Evolutionary conservation across 805 yeast species (phyloP).

Genomic region (Lipomyces kockii): DNA sequence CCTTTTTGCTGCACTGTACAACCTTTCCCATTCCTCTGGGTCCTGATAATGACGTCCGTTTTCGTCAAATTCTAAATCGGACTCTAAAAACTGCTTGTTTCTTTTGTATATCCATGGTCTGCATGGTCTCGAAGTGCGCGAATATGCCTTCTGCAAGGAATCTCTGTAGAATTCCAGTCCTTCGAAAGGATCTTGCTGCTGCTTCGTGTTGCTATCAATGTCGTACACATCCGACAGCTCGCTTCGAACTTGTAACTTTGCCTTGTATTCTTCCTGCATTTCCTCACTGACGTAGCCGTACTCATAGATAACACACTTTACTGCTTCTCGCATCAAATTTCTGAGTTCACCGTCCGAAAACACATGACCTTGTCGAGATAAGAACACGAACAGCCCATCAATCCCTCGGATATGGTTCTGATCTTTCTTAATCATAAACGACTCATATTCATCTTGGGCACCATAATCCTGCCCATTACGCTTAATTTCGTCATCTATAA

Average conservation of each 20-base stretch:
- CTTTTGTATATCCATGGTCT: not conserved
- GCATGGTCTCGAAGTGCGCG: not conserved
- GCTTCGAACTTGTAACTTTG: not conserved
- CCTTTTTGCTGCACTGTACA: not conserved
- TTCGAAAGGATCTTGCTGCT: not conserved
- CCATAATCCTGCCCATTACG: constrained; percentile 3
- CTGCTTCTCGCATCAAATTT: constrained; percentile 15
- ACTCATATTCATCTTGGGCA: constrained; percentile 19
- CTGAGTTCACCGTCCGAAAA: constrained; percentile 12
- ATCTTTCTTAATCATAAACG: constrained; percentile 23
- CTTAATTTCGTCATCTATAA: constrained; percentile 2
- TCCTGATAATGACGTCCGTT: not conserved
- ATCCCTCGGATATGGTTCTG: constrained; percentile 18
- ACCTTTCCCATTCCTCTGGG: constrained; percentile 2
- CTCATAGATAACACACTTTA: constrained; percentile 13
- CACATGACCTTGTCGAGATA: not conserved
- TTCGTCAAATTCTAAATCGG: not conserved
- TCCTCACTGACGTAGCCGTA: constrained; percentile 24
- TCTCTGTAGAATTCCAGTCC: not conserved
- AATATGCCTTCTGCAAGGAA: constrained; percentile 1
- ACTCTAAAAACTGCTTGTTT: not conserved
- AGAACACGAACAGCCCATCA: constrained; percentile 21
- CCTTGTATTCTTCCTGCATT: constrained; percentile 2
- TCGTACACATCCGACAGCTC: not conserved
- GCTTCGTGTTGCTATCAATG: not conserved